phyloP scores from a whole-genome alignment of 2,329 filamentous ascomycete genomes.

The Alternaria arborescens region DNA sequence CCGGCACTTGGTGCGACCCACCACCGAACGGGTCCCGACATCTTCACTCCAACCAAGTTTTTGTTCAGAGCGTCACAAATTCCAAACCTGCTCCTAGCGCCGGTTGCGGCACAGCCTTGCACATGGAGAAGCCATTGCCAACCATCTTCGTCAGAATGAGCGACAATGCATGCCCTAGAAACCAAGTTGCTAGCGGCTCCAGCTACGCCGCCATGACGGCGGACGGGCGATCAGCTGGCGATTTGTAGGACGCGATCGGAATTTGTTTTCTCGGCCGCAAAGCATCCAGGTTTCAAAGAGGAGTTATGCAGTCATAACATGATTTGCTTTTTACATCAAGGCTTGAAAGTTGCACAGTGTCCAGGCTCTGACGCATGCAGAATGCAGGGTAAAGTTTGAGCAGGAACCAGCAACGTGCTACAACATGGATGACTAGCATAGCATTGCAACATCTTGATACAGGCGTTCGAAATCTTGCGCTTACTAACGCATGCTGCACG shows the following conservation, averaged over 20 bases:
- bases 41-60: conserved; percentile 7
- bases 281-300: background rate
- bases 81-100: conserved; percentile 27
- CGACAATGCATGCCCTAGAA: conserved; percentile 15
- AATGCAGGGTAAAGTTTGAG: conserved; percentile 4
- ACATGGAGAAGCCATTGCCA: conserved; percentile 2
- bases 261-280: conserved; percentile 12
- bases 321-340: conserved; percentile 1
- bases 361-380: conserved; percentile 2
- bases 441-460: conserved; percentile 3
- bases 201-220: conserved; percentile 25
- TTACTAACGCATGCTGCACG: conserved; percentile 3
- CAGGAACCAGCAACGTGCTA: conserved; percentile 10
- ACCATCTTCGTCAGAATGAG: conserved; percentile 11
- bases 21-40: conserved; percentile 2
- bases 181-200: conserved; percentile 1
- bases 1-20: conserved; percentile 13
- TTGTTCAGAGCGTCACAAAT: conserved; percentile 6
- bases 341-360: background rate
- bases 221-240: conserved; percentile 5
- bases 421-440: conserved; percentile 7
- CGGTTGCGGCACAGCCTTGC: conserved; percentile 33
- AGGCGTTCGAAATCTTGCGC: conserved; percentile 6
- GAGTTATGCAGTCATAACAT: background rate
- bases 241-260: background rate